Percentiles rank a stretch among this genome's conserved stretches.
Evolutionary conservation across 352 stramenopile genomes (phyloP).

Genomic region (Phytopythium oedochilum): DNA sequence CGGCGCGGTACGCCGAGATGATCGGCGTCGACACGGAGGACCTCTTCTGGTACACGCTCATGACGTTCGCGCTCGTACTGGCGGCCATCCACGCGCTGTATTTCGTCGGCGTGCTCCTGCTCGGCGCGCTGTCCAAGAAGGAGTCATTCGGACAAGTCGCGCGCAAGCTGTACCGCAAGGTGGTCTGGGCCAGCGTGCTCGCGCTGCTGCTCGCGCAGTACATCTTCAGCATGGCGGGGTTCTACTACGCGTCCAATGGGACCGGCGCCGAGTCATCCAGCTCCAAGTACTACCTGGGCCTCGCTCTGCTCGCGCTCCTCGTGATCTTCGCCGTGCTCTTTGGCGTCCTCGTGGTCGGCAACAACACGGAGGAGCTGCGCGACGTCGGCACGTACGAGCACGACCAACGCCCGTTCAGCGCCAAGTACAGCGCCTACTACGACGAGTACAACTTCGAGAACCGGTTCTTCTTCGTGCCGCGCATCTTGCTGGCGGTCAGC

Average conservation of each 20-base stretch:
- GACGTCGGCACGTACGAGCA: slow-evolving; percentile 77
- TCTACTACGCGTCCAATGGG: slow-evolving; percentile 29
- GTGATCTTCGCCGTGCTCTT: slow-evolving; percentile 54
- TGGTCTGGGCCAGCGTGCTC: slow-evolving; percentile 72
- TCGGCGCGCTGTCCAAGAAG: slow-evolving; percentile 47
- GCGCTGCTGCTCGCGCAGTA: slow-evolving; percentile 78
- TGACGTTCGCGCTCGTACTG: slow-evolving; percentile 40
- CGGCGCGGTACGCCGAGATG: slow-evolving; percentile 55
- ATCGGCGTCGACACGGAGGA: slow-evolving; percentile 42
- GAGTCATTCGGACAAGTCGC: slow-evolving; percentile 53
- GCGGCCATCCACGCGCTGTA: slow-evolving; percentile 44
- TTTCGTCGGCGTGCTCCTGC: slow-evolving; percentile 41
- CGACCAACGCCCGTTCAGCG: slow-evolving; percentile 68
- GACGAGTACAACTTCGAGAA: slow-evolving; percentile 90
- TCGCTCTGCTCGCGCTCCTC: slow-evolving; percentile 43
- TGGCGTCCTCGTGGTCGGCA: slow-evolving; percentile 59
- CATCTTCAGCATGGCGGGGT: slow-evolving; percentile 83
- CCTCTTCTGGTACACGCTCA: slow-evolving; percentile 70
- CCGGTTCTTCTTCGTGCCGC: slow-evolving; percentile 85
- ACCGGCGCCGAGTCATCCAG: slow-evolving; percentile 7
- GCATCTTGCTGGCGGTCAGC: slow-evolving; percentile 60
- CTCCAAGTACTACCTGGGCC: slow-evolving; percentile 34
- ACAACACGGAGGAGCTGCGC: slow-evolving; percentile 63
- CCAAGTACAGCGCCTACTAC: slow-evolving; percentile 85
- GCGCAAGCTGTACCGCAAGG: slow-evolving; percentile 64